Evolutionary conservation across 2,329 filamentous ascomycete species (phyloP), one percentile per base, ranked within the genome.

Genomic region (Fusarium anthophilum): DNA sequence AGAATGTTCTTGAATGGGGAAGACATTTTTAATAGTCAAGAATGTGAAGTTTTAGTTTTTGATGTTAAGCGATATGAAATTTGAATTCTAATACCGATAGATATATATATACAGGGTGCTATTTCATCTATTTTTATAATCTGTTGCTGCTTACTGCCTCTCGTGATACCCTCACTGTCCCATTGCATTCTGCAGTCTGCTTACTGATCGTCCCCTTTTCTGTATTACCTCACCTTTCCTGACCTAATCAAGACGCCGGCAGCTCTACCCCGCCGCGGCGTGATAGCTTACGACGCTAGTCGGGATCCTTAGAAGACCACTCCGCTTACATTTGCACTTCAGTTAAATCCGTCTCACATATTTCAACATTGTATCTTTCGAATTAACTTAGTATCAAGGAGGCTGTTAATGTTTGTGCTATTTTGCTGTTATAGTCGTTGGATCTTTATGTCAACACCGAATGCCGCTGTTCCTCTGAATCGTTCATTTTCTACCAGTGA

Each of bases 1-100:
- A 67, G n/a, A 5, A 67, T 66, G 13, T 39, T 67, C 9, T 6
- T 67, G 9, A 66, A 67, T 5, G 64, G 64, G 0, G 64, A 66
- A 26, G 50, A 44, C 64, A 66, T 66, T 6, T 22, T 38, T 8
- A 4, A 8, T 1, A 26, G 4, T 53, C 1, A 22, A 12, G 3
- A n/a, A 30, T 26, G 12, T 9, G 17, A 26, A 17, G 5, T 4
- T 6, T 57, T 8, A 7, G 3, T 8, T 35, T 2, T 24, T 4
- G 12, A 10, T 15, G 8, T n/a, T 5, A 9, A 13, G 18, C 9
- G 6, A 3, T 15, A 0, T 28, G 7, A 28, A 54, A 5, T 2
- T 17, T 17, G 7, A 3, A 0, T 28, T 28, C 18, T 2, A 2
- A 3, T 5, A 22, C 3, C 9, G 2, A 30, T 30, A 12, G 28